These are phyloP conservation scores for Xanthoceras sorbifolium DNA, from an alignment of 345 rosid genomes.

Conservation along the genomic window DNA sequence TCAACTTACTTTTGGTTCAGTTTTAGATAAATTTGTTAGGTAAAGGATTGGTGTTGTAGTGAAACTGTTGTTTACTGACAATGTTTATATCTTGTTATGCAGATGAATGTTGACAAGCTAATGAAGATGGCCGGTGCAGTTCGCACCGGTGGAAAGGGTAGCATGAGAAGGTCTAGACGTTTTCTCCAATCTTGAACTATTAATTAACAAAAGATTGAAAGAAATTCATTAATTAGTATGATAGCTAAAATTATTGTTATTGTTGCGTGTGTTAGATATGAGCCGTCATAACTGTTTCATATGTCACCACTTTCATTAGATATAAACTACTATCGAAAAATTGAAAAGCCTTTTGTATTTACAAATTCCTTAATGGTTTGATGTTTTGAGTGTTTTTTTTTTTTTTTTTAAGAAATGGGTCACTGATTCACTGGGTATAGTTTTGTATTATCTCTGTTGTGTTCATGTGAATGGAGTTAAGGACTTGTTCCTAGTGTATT, in stretches of 20 bases:
- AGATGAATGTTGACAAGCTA: constrained; percentile 92
- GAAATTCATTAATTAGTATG: too few relatives aligned
- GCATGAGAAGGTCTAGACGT: constrained; percentile 66
- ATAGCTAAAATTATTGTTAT: background rate
- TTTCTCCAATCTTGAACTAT: background rate
- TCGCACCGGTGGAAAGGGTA: constrained; percentile 98
- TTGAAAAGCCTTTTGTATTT: too few relatives aligned
- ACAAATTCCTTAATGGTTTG: too few relatives aligned
- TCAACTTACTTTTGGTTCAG: background rate
- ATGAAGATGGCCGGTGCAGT: constrained; percentile 94
- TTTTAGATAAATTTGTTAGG: background rate
- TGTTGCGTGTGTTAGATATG: background rate
- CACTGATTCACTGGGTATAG: too few relatives aligned
- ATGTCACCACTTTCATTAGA: too few relatives aligned
- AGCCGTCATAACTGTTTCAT: too few relatives aligned
- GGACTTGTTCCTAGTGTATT: background rate
- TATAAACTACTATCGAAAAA: too few relatives aligned
- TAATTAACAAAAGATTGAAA: too few relatives aligned
- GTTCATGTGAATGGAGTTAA: background rate
- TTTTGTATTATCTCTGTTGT: background rate
- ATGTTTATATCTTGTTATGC: background rate
- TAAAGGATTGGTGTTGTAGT: background rate
- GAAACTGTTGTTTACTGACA: background rate
- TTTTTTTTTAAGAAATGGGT: too few relatives aligned
- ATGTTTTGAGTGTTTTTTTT: too few relatives aligned